Percentiles rank a stretch among this genome's conserved stretches.
These are phyloP conservation scores for Aspergillus aculeatinus DNA, from an alignment of 2,329 filamentous ascomycete species.

Conservation along the genomic window DNA sequence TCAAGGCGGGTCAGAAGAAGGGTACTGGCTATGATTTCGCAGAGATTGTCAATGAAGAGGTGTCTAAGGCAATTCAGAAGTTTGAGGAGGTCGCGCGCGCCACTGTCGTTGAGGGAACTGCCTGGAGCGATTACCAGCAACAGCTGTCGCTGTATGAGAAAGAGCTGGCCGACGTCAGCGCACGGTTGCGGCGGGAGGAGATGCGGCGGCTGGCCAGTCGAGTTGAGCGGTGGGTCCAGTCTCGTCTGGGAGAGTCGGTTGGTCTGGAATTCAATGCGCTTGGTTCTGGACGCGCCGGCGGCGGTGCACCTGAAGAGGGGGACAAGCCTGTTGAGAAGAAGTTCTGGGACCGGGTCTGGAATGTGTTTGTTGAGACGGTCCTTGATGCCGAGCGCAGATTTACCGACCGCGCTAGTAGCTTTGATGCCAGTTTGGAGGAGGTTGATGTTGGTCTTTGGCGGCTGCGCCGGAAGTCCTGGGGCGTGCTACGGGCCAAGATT, in stretches of 20 bases:
- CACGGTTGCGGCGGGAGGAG: conserved; percentile 84
- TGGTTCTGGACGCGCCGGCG: conserved; percentile 80
- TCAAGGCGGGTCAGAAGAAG: conserved; percentile 91
- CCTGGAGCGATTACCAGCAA: conserved; percentile 84
- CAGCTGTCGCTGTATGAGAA: conserved; percentile 80
- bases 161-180: conserved; percentile 85
- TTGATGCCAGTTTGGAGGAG: conserved; percentile 87
- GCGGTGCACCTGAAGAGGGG: conserved; percentile 74
- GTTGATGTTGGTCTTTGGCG: conserved; percentile 92
- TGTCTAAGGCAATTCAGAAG: conserved; percentile 68
- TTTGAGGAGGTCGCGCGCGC: conserved; percentile 76
- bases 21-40: conserved; percentile 91
- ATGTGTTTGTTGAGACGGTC: conserved; percentile 76
- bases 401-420: conserved; percentile 83
- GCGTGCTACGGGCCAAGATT: conserved; percentile 81
- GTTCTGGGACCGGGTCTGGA: conserved; percentile 96
- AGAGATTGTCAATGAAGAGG: conserved; percentile 83
- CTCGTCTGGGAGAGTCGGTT: conserved; percentile 80
- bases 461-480: conserved; percentile 90
- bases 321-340: conserved; percentile 78
- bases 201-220: conserved; percentile 89
- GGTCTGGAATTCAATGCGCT: conserved; percentile 95
- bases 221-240: conserved; percentile 91
- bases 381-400: conserved; percentile 83
- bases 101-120: conserved; percentile 72